phyloP scores from a whole-genome alignment of 2,329 filamentous ascomycete genomes.

The Trichoderma cornu-damae region DNA sequence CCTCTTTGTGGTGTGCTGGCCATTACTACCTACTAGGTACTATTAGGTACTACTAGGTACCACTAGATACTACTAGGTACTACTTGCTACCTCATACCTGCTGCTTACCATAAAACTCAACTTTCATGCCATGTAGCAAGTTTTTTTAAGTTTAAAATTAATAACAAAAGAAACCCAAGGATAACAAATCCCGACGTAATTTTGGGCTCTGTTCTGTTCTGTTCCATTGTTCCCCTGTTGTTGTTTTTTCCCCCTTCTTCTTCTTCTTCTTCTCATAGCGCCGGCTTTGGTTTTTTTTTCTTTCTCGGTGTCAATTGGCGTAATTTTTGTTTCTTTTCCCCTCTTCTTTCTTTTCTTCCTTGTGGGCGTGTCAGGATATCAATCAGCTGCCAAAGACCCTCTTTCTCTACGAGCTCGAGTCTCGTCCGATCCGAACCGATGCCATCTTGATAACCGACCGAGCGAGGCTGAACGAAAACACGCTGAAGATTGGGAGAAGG shows the following conservation, averaged over 20 bases:
- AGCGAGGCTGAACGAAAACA: neutral
- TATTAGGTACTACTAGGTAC: too few relatives aligned
- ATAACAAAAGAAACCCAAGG: constrained; percentile 1
- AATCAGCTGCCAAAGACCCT: neutral
- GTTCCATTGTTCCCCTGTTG: neutral
- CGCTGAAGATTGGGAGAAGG: too few relatives aligned
- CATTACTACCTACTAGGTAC: too few relatives aligned
- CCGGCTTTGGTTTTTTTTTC: neutral
- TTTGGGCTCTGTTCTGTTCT: neutral
- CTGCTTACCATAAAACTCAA: too few relatives aligned
- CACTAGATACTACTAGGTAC: too few relatives aligned
- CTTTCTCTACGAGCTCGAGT: neutral
- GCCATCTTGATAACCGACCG: constrained; percentile 5
- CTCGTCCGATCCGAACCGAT: neutral
- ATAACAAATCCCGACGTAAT: neutral
- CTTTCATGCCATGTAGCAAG: too few relatives aligned
- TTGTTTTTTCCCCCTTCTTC: too few relatives aligned
- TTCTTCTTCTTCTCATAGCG: neutral
- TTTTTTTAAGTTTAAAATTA: too few relatives aligned
- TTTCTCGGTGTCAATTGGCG: neutral
- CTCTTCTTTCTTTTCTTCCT: too few relatives aligned
- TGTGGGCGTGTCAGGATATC: neutral
- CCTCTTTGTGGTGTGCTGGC: too few relatives aligned
- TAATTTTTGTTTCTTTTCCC: neutral
- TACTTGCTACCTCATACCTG: too few relatives aligned